Percentiles rank a stretch among this genome's conserved stretches.
Evolutionary conservation across 805 yeast species (phyloP).

Genomic region (Candida schatavii): DNA sequence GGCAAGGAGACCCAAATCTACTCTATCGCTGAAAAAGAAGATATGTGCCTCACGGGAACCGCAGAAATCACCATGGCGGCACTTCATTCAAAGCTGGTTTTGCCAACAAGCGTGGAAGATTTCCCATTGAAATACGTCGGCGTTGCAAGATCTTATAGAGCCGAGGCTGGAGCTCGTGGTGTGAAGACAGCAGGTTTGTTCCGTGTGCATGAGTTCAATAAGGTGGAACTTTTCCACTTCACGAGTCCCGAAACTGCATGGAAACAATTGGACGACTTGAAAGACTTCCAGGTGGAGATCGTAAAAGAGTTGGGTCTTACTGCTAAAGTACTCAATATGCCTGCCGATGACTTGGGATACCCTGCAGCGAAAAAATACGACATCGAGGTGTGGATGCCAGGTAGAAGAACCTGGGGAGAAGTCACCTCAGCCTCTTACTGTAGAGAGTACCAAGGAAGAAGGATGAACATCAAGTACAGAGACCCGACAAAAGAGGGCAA

Average conservation of each 20-base stretch:
- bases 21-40: slow-evolving; percentile 49
- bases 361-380: slow-evolving; percentile 92
- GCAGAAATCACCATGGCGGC: slow-evolving; percentile 96
- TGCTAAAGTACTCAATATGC: slow-evolving; percentile 85
- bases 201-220: slow-evolving; percentile 94
- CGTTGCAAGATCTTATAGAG: slow-evolving; percentile 81
- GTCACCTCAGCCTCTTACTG: slow-evolving; percentile 89
- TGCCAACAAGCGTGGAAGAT: slow-evolving; percentile 37
- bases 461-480: slow-evolving; percentile 66
- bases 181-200: slow-evolving; percentile 88
- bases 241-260: slow-evolving; percentile 53
- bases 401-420: slow-evolving; percentile 91
- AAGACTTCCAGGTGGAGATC: slow-evolving; percentile 62
- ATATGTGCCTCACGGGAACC: slow-evolving; percentile 80
- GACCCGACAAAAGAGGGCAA: no score
- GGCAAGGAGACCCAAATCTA: slow-evolving; percentile 86
- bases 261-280: slow-evolving; percentile 55
- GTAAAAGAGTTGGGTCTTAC: slow-evolving; percentile 67
- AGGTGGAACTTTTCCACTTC: slow-evolving; percentile 82
- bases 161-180: slow-evolving; percentile 98
- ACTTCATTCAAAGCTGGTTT: slow-evolving; percentile 6
- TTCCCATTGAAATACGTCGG: slow-evolving; percentile 71
- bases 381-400: slow-evolving; percentile 98
- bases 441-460: slow-evolving; percentile 83
- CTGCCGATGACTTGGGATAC: slow-evolving; percentile 85